These are phyloP conservation scores for Aspergillus alliaceus DNA, from an alignment of 2,329 filamentous ascomycete genomes.

Conservation along the genomic window DNA sequence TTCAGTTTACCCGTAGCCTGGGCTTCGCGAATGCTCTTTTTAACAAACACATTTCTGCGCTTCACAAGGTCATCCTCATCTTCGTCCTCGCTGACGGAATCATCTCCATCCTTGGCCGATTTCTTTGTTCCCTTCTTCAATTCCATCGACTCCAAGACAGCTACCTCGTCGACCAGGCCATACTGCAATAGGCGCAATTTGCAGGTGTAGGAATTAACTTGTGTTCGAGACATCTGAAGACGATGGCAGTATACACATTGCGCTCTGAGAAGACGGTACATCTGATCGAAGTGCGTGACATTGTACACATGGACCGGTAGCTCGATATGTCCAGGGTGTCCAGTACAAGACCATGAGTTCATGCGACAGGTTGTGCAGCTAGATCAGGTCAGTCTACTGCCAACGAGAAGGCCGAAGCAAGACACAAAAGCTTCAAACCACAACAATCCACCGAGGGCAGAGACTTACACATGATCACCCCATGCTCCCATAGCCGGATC, in stretches of 20 bases:
- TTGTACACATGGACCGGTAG: conserved; percentile 93
- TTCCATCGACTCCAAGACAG: conserved; percentile 55
- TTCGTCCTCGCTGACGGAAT: conserved; percentile 65
- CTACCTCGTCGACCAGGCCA: conserved; percentile 72
- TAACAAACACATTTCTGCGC: conserved; percentile 68
- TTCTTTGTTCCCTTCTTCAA: conserved; percentile 45
- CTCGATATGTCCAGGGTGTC: conserved; percentile 93
- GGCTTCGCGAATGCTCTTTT: conserved; percentile 65
- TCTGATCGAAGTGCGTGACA: conserved; percentile 93
- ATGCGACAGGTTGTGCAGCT: conserved; percentile 93
- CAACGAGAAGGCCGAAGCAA: conserved; percentile 3
- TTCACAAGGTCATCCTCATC: conserved; percentile 52
- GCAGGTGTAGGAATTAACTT: conserved; percentile 77
- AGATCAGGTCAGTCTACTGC: conserved; percentile 17
- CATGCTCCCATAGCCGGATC: conserved; percentile 89
- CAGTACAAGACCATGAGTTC: conserved; percentile 77
- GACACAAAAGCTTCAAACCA: conserved; percentile 5
- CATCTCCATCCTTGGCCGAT: conserved; percentile 52
- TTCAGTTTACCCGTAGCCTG: conserved; percentile 47
- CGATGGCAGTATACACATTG: conserved; percentile 90
- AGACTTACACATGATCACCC: conserved; percentile 74
- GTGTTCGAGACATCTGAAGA: conserved; percentile 74
- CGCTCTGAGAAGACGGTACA: conserved; percentile 78
- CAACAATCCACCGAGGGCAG: conserved; percentile 4
- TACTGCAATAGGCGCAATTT: conserved; percentile 83